These are phyloP conservation scores for Aspergillus costaricaensis DNA, from an alignment of 2,329 filamentous ascomycete species.

Conservation along the genomic window DNA sequence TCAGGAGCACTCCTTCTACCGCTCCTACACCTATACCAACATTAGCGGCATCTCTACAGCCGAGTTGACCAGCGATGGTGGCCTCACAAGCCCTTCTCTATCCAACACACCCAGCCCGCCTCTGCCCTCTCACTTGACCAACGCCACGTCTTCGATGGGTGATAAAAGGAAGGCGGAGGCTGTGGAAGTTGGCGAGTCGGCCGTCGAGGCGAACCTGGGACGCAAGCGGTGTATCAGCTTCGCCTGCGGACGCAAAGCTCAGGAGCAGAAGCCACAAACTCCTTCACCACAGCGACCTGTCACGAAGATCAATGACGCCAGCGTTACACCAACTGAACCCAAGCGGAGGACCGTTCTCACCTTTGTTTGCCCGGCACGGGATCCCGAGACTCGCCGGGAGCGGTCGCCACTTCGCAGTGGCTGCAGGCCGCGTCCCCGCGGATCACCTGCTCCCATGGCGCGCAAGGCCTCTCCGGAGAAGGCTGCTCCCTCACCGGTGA, in stretches of 20 bases:
- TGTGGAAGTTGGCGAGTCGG: slow-evolving; percentile 52
- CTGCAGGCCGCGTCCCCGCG: slow-evolving; percentile 34
- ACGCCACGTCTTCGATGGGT: slow-evolving; percentile 23
- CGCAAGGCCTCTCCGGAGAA: slow-evolving; percentile 31
- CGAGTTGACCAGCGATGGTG: slow-evolving; percentile 93
- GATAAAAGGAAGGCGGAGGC: slow-evolving; percentile 27
- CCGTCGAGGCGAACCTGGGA: slow-evolving; percentile 64
- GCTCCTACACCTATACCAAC: slow-evolving; percentile 64
- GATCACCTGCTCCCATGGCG: slow-evolving; percentile 44
- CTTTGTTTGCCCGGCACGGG: slow-evolving; percentile 49
- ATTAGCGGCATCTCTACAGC: slow-evolving; percentile 79
- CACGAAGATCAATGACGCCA: slow-evolving; percentile 20
- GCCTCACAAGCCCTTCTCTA: slow-evolving; percentile 83
- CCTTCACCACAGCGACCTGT: slow-evolving; percentile 27
- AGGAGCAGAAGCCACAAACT: slow-evolving; percentile 40
- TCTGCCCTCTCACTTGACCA: slow-evolving; percentile 51
- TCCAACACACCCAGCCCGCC: slow-evolving; percentile 88
- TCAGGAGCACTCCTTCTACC: slow-evolving; percentile 61
- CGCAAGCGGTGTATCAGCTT: slow-evolving; percentile 93
- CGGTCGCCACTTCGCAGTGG: slow-evolving; percentile 29
- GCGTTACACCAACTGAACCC: slow-evolving; percentile 28
- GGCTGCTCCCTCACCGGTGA: slow-evolving; percentile 3
- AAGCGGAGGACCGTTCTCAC: slow-evolving; percentile 50
- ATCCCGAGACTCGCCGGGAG: slow-evolving; percentile 30
- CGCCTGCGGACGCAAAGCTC: slow-evolving; percentile 72